Evolutionary conservation across 169 alveolate genomes (phyloP), one percentile per base, ranked within the genome.

Genomic region (Condylostoma magnum): DNA sequence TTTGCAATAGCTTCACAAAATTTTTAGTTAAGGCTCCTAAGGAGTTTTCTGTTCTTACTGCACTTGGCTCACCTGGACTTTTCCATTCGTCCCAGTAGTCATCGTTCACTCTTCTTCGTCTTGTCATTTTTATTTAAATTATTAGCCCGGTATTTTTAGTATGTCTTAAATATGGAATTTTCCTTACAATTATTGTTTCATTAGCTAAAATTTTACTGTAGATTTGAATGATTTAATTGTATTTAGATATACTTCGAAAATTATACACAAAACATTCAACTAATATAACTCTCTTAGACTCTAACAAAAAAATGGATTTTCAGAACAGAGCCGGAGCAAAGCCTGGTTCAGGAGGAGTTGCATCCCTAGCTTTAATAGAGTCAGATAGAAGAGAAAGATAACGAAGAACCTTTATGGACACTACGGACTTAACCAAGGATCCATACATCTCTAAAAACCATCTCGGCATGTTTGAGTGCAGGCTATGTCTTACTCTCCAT

Each of bases 321-420:
- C 97, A 97, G 88, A 91, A 96, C 79, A 90, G 99, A 65, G 99
- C 96, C 43, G 99, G 99, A 25, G 98, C 95, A 47, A 94, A 96
- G 87, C 94, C 99, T 30, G 99, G 99, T 56, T 93, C 98, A 51
- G 99, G 99, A 37, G 99, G 98, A 46, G 96, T 98, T 63, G 99
- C 99, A 60, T 89, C 98, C 30, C 87, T 95, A 31, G 96, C 95
- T 76, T 99, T 96, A 66, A 82, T 90, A 37, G 97, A 98, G 67
- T 84, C 93, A 60, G 99, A 97, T 67, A 85, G 98, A 77, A 92
- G 98, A 83, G 99, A 98, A 67, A 79, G 99, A 43, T 87, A 96
- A 28, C 91, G 97, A 71, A 86, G 97, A 63, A 73, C 97, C 54
- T 99, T 99, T 15, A 83, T 98, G 69, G 99, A 97, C 81, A 95